These are phyloP conservation scores for Cryptosporidium ryanae DNA, from an alignment of 169 alveolate species.

Conservation along the genomic window DNA sequence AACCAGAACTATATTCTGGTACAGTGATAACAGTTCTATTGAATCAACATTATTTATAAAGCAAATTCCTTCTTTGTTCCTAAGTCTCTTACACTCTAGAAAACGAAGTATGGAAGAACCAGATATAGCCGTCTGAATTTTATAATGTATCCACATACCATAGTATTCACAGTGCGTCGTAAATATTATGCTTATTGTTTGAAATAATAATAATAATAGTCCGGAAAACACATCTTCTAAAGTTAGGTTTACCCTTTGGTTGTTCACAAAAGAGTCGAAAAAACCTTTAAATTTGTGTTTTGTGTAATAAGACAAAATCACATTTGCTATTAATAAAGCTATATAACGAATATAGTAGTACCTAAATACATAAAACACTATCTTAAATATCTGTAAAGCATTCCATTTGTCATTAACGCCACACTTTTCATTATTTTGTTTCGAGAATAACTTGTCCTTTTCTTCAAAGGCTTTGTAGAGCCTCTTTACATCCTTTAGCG, in stretches of 20 bases:
- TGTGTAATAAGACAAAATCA: slow-evolving; percentile 2
- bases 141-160: slow-evolving; percentile 40
- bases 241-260: background rate
- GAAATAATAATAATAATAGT: slow-evolving; percentile 9
- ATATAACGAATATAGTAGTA: slow-evolving; percentile 21
- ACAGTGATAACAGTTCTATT: slow-evolving; percentile 26
- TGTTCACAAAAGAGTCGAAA: slow-evolving; percentile 18
- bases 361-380: slow-evolving; percentile 16
- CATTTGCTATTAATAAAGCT: slow-evolving; percentile 7
- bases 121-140: slow-evolving; percentile 65
- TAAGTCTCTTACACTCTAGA: slow-evolving; percentile 41
- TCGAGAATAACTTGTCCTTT: background rate
- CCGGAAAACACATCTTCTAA: slow-evolving; percentile 6
- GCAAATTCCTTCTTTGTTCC: slow-evolving; percentile 27
- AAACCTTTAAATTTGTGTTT: slow-evolving; percentile 12
- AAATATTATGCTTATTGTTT: slow-evolving; percentile 24
- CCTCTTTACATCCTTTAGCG: slow-evolving; percentile 1
- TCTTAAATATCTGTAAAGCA: slow-evolving; percentile 1
- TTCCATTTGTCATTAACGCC: slow-evolving; percentile 8
- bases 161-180: slow-evolving; percentile 67
- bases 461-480: slow-evolving; percentile 2
- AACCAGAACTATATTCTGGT: slow-evolving; percentile 44
- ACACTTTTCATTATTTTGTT: background rate
- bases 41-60: slow-evolving; percentile 1
- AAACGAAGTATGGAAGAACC: slow-evolving; percentile 54